Percentiles rank a stretch among this genome's conserved stretches.
Evolutionary conservation across 768 basidiomycete species (phyloP).

Genomic region (Termitomyces sp.): DNA sequence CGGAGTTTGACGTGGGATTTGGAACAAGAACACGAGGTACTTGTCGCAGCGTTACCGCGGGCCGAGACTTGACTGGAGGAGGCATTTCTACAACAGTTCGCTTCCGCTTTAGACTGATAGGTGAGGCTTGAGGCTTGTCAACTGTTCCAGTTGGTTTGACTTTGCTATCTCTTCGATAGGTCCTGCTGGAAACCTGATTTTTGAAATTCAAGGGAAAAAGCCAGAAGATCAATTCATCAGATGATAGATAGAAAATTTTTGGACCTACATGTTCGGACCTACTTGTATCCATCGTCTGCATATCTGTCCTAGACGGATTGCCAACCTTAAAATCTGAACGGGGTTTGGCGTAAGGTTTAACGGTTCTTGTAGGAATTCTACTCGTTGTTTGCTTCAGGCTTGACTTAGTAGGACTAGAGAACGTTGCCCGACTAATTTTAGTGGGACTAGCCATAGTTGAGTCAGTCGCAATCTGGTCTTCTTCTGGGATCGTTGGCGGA

Average conservation of each 20-base stretch:
- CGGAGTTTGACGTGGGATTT: slow-evolving; percentile 1
- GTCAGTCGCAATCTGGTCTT: slow-evolving; percentile 13
- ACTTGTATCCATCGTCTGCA: slow-evolving; percentile 15
- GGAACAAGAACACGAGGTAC: slow-evolving; percentile 18
- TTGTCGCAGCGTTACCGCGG: slow-evolving; percentile 22
- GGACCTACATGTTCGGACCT: slow-evolving; percentile 7
- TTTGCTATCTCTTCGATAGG: background rate
- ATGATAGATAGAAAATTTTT: background rate
- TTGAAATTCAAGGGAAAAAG: background rate
- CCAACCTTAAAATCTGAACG: slow-evolving; percentile 6
- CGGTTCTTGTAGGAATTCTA: slow-evolving; percentile 55
- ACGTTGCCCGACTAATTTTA: slow-evolving; percentile 15
- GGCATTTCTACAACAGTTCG: slow-evolving; percentile 30
- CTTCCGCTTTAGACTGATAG: slow-evolving; percentile 35
- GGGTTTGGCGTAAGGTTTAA: slow-evolving; percentile 54
- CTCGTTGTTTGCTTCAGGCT: slow-evolving; percentile 48
- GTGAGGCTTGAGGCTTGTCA: background rate
- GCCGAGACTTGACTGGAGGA: slow-evolving; percentile 21
- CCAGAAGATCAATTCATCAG: background rate
- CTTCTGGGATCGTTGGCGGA: slow-evolving; percentile 27
- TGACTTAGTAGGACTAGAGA: slow-evolving; percentile 34
- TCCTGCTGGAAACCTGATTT: background rate
- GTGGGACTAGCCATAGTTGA: slow-evolving; percentile 10
- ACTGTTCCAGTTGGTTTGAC: background rate
- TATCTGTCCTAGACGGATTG: slow-evolving; percentile 15